Evolutionary conservation across 495 filamentous ascomycete genomes (phyloP).

Genomic region (Chaetomium tenue): DNA sequence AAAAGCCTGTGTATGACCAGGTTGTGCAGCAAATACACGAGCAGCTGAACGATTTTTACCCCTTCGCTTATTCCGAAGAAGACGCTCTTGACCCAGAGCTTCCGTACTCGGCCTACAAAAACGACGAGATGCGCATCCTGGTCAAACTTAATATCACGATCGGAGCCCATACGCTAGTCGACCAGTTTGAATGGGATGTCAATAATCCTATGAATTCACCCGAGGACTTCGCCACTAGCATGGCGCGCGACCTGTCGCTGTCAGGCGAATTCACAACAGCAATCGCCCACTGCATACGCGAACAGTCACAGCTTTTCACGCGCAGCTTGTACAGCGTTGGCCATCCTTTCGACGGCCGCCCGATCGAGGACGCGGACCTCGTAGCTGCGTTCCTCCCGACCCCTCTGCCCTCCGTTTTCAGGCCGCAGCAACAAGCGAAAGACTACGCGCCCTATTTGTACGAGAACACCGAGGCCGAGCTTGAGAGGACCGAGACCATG

Average conservation of each 20-base stretch:
- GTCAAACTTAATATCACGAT: conserved; percentile 98
- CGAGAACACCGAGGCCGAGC: conserved; percentile 84
- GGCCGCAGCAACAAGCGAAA: conserved; percentile 85
- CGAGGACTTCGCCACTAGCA: conserved; percentile 85
- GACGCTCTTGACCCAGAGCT: conserved; percentile 85
- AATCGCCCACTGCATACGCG: conserved; percentile 94
- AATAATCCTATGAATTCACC: conserved; percentile 91
- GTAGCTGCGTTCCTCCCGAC: conserved; percentile 80
- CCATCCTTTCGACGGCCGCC: conserved; percentile 91
- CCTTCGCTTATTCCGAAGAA: conserved; percentile 83
- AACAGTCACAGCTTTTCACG: conserved; percentile 91
- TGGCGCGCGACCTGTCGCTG: conserved; percentile 87
- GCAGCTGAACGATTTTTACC: conserved; percentile 89
- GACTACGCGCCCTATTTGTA: conserved; percentile 92
- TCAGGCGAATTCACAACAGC: conserved; percentile 96
- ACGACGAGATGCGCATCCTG: conserved; percentile 95
- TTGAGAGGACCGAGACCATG: conserved; percentile 87
- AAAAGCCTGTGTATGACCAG: conserved; percentile 70
- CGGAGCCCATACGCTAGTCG: conserved; percentile 86
- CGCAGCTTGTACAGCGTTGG: conserved; percentile 89
- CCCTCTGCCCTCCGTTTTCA: conserved; percentile 76
- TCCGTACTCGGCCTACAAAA: conserved; percentile 92
- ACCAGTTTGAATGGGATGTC: conserved; percentile 99
- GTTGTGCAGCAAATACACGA: conserved; percentile 79
- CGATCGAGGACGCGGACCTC: conserved; percentile 87